A percentile compares a stretch with the other conserved stretches of the same genome.
These are phyloP conservation scores for Clarireedia paspali DNA, from an alignment of 2,329 filamentous ascomycete genomes.

Conservation along the genomic window DNA sequence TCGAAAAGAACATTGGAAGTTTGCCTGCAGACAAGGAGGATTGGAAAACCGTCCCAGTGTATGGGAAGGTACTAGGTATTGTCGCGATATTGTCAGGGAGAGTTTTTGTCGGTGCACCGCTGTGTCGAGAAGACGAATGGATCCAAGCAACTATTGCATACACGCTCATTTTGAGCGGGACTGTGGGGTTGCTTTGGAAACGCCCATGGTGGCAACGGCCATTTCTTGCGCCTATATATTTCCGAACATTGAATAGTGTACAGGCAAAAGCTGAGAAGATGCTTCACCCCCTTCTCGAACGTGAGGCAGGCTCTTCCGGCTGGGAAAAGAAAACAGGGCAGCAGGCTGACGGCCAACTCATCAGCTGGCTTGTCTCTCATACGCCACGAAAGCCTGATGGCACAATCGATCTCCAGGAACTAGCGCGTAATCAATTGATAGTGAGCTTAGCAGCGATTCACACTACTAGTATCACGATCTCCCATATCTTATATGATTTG, in stretches of 20 bases:
- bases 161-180: conserved; percentile 3
- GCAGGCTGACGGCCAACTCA: not conserved
- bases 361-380: not conserved
- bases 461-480: conserved; percentile 39
- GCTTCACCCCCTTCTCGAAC: not conserved
- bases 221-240: conserved; percentile 4
- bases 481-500: conserved; percentile 29
- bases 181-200: not conserved
- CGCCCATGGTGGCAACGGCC: not conserved
- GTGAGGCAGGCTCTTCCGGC: not conserved
- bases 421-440: not conserved
- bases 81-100: conserved; percentile 33
- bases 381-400: not conserved
- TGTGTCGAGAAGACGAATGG: conserved; percentile 24
- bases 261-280: not conserved
- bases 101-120: conserved; percentile 21
- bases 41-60: conserved; percentile 27
- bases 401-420: not conserved
- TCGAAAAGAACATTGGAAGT: conserved; percentile 14
- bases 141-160: conserved; percentile 16
- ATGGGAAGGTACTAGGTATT: conserved; percentile 31
- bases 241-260: not conserved
- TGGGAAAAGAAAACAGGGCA: not conserved
- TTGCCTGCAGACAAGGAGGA: conserved; percentile 17
- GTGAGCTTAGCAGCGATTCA: conserved; percentile 25